A percentile compares a stretch with the other conserved stretches of the same genome.
phyloP scores from a whole-genome alignment of 331 rosid genomes.

The Rhamnella rubrinervis region DNA sequence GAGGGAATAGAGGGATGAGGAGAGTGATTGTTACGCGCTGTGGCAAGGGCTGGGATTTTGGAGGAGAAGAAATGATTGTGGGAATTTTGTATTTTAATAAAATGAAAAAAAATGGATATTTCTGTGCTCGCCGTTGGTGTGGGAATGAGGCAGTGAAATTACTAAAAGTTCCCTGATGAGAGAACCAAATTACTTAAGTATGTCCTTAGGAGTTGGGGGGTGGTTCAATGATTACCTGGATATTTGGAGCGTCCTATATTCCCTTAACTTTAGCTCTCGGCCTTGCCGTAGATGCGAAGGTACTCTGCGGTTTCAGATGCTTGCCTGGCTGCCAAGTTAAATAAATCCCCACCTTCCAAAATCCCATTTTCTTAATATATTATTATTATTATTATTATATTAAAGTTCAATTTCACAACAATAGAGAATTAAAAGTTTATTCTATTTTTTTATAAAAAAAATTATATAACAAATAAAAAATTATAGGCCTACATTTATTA shows the following conservation, averaged over 20 bases:
- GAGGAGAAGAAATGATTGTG: not conserved
- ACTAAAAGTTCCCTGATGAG: constrained; percentile 24
- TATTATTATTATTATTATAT: no score
- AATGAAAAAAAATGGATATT: not conserved
- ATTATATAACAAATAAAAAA: no score
- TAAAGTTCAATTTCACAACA: no score
- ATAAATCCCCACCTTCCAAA: no score
- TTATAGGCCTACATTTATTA: no score
- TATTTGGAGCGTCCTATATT: constrained; percentile 14
- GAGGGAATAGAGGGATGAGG: no score
- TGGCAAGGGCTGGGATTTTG: not conserved
- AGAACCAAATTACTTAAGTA: constrained; percentile 31
- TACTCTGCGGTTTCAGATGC: constrained; percentile 1
- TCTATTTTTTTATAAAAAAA: no score
- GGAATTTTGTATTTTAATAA: constrained; percentile 2
- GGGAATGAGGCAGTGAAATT: constrained; percentile 10
- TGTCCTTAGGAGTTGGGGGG: not conserved
- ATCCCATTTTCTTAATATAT: no score
- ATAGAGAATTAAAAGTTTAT: no score
- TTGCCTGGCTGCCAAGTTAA: not conserved
- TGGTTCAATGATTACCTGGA: constrained; percentile 38
- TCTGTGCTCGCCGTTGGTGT: not conserved
- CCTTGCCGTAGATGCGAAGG: constrained; percentile 14
- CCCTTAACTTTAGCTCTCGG: not conserved
- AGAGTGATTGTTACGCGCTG: constrained; percentile 17